Conservation (phyloP, 208 protist genomes). For the Trypanosoma platydactyli region DNA sequence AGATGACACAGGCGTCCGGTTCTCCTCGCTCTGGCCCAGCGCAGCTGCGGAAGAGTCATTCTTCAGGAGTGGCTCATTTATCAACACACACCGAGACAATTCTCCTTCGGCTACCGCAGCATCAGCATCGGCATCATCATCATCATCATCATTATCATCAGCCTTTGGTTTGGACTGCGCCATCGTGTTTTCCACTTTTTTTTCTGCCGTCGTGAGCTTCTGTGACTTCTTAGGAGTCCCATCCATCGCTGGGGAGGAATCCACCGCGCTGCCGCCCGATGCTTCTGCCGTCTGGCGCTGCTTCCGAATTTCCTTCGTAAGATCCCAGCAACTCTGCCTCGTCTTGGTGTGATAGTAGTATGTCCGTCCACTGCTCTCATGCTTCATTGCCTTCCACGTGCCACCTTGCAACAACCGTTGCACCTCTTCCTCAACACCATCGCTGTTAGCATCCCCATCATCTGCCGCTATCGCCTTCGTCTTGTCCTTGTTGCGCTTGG, state of each 20-base stretch:
- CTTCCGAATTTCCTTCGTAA: conserved; percentile 36
- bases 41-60: not conserved
- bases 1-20: not conserved
- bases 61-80: not conserved
- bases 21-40: not conserved
- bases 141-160: not conserved
- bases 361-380: conserved; percentile 31
- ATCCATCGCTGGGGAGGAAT: not conserved
- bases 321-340: conserved; percentile 45
- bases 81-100: not conserved
- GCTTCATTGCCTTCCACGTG: conserved; percentile 32
- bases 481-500: not conserved
- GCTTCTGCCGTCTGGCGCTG: not conserved
- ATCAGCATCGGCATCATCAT: not conserved
- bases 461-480: not conserved
- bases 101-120: not conserved
- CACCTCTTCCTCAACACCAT: conserved; percentile 9
- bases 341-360: conserved; percentile 53
- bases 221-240: not conserved
- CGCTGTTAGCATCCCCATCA: not conserved
- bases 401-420: conserved; percentile 30
- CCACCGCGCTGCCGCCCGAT: not conserved
- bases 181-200: not conserved
- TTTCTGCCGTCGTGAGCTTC: not conserved
- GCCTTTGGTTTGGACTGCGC: not conserved